Evolutionary conservation across 2,329 filamentous ascomycete species (phyloP), one percentile per base, ranked within the genome.

Genomic region (Colletotrichum melonis): DNA sequence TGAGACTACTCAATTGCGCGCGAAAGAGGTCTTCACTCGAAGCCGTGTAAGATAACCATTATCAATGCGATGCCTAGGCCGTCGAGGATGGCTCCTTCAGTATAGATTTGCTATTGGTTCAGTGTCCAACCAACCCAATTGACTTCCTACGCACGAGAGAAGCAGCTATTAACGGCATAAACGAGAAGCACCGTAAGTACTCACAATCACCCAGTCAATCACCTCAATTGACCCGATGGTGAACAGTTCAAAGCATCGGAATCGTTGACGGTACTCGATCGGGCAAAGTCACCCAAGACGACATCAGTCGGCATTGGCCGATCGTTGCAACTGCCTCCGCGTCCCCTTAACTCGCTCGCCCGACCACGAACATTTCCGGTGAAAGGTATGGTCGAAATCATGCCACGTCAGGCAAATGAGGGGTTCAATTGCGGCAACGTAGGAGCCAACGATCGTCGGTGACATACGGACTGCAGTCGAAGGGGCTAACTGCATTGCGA

Each of bases 331-430:
- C 19, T 14, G 46, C 46, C 42, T n/a, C 57, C 32, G 54, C 60
- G 59, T n/a, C 26, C 22, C 11, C 49, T 24, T 16, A 63, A 62
- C 59, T 60, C 46, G 64, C 35, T 26, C 26, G 14, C 5, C 46
- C 55, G 5, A 65, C 67, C 19, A 74, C 68, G 55, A 57, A 42
- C n/a, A 49, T 66, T 42, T 72, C 72, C 58, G 67, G 74, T 74
- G 60, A 74, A 72, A 68, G 74, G 67, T 74, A 74, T 74, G 74
- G 70, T 28, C 26, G 32, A 49, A 24, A 57, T 30, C 28, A 24
- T 75, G 74, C 74, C 74, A 75, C 74, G 74, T 75, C 62, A 55
- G 46, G 38, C 3, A 5, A 49, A 54, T 46, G 69, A 57, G 46
- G 56, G 63, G 63, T 30, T 22, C 12, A 32, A 11, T 56, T 22